These are phyloP conservation scores for Cymbopogon flexuosus DNA, from an alignment of 202 grass and related monocot species.

Conservation along the genomic window DNA sequence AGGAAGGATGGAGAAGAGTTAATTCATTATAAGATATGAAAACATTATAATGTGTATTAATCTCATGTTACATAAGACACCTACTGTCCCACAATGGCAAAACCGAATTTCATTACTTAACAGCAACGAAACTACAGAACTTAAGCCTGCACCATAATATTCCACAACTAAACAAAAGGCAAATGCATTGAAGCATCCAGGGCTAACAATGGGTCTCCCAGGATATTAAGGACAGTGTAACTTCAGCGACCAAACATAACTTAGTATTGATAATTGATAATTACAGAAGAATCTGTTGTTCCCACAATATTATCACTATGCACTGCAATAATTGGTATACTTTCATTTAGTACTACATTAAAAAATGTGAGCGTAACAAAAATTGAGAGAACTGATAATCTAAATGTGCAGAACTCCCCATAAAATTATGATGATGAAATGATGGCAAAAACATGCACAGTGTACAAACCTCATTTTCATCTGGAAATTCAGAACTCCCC, in stretches of 20 bases:
- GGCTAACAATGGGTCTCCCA: background rate
- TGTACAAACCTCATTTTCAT: slow-evolving; percentile 93
- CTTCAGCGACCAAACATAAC: background rate
- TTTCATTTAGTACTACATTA: background rate
- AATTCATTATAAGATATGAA: slow-evolving; percentile 1
- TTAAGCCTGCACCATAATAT: background rate
- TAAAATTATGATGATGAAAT: background rate
- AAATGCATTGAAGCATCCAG: background rate
- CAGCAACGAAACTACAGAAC: background rate
- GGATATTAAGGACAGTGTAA: background rate
- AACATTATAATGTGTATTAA: background rate
- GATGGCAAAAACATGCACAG: slow-evolving; percentile 17
- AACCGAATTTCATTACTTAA: background rate
- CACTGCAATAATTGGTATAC: background rate
- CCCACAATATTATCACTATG: slow-evolving; percentile 4
- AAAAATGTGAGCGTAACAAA: slow-evolving; percentile 7
- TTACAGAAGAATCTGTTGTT: background rate
- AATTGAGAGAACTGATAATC: background rate
- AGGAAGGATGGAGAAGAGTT: background rate
- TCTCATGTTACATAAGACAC: background rate
- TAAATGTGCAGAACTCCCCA: background rate
- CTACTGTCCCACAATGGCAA: background rate
- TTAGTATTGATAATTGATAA: background rate
- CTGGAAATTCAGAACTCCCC: slow-evolving; percentile 95
- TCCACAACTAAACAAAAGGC: background rate